phyloP scores from a whole-genome alignment of 2,329 filamentous ascomycete species.

The Microcyclospora pomicola region DNA sequence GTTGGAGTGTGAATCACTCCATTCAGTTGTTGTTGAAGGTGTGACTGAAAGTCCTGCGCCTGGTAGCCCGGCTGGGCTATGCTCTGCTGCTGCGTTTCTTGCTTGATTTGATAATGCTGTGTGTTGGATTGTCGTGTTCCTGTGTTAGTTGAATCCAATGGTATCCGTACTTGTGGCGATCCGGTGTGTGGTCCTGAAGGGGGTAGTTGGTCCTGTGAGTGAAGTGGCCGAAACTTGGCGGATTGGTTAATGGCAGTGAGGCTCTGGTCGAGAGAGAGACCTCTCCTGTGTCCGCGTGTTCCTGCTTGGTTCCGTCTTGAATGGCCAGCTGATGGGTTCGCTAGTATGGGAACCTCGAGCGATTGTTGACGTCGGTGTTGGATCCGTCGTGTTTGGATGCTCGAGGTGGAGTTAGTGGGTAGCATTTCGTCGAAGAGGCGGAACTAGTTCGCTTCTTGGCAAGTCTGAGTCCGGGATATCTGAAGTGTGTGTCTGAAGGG shows the following conservation, averaged over 20 bases:
- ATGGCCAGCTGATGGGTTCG: constrained; percentile 44
- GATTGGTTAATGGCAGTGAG: constrained; percentile 12
- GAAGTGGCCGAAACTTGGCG: constrained; percentile 37
- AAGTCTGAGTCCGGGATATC: constrained; percentile 48
- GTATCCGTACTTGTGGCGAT: too few relatives aligned
- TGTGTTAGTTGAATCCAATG: constrained; percentile 36
- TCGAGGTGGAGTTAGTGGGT: constrained; percentile 55
- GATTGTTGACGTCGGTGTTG: constrained; percentile 80
- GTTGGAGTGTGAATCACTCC: constrained; percentile 22
- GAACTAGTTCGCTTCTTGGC: constrained; percentile 6
- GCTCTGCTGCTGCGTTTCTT: constrained; percentile 82
- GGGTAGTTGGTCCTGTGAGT: constrained; percentile 34
- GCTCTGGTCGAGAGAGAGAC: constrained; percentile 66
- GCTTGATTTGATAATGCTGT: constrained; percentile 76
- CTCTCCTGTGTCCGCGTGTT: constrained; percentile 54
- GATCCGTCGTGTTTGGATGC: constrained; percentile 59
- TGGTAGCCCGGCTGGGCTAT: constrained; percentile 60
- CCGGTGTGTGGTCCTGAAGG: too few relatives aligned
- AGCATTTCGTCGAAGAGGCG: constrained; percentile 45
- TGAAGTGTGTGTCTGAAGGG: constrained; percentile 22
- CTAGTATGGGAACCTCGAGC: constrained; percentile 61
- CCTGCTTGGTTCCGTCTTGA: constrained; percentile 35
- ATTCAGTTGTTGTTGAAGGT: constrained; percentile 40
- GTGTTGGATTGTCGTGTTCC: constrained; percentile 51
- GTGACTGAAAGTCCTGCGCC: constrained; percentile 27